Evolutionary conservation across 2,329 filamentous ascomycete species (phyloP).

Genomic region (Cordyceps javanica): DNA sequence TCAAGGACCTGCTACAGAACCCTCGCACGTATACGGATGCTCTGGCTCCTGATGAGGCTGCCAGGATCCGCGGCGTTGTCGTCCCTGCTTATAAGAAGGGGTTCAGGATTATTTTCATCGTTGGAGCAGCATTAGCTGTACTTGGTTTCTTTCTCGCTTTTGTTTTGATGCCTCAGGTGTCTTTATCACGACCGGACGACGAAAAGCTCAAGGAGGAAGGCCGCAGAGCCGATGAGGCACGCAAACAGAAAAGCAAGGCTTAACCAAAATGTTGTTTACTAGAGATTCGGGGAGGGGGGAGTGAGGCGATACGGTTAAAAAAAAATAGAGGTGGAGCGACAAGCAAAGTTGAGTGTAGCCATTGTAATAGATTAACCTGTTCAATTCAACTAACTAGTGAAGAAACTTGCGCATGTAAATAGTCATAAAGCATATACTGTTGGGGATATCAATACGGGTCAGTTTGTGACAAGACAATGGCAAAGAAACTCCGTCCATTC

Average conservation of each 20-base stretch:
- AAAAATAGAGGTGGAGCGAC: background rate
- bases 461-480: background rate
- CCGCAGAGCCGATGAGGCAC: slow-evolving; percentile 13
- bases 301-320: background rate
- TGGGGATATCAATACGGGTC: background rate
- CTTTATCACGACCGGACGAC: slow-evolving; percentile 31
- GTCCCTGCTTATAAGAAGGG: slow-evolving; percentile 30
- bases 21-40: slow-evolving; percentile 27
- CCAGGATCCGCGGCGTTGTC: slow-evolving; percentile 24
- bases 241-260: slow-evolving; percentile 9
- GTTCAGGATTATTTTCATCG: slow-evolving; percentile 33
- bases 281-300: background rate
- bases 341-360: background rate
- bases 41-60: slow-evolving; percentile 24
- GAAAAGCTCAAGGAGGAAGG: slow-evolving; percentile 30
- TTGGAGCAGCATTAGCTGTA: slow-evolving; percentile 29
- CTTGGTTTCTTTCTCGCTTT: slow-evolving; percentile 32
- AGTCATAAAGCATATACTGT: background rate
- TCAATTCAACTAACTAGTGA: background rate
- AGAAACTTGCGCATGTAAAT: background rate
- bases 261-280: background rate
- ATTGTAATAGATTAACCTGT: background rate
- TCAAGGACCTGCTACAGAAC: slow-evolving; percentile 26
- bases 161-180: slow-evolving; percentile 34
- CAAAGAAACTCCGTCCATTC: background rate